Conservation (phyloP, 1,139 yeast species). For the Saccharomyces pastorianus region DNA sequence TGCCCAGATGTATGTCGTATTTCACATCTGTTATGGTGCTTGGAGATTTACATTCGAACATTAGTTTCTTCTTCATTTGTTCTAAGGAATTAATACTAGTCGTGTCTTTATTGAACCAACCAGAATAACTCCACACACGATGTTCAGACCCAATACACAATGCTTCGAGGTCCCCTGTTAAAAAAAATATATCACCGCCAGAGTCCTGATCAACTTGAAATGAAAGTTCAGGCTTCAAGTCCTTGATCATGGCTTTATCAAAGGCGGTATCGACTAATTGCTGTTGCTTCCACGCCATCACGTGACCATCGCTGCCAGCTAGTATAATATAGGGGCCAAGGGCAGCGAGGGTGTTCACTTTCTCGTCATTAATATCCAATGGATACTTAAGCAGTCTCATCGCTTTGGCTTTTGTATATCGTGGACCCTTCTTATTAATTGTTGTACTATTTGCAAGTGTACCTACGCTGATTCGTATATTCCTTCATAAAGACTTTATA, state of each 20-base stretch:
- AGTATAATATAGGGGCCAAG: conserved; percentile 17
- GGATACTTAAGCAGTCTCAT: conserved; percentile 36
- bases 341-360: conserved; percentile 23
- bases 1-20: conserved; percentile 12
- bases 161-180: conserved; percentile 11
- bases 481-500: background rate
- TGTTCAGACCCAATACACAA: conserved; percentile 24
- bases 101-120: conserved; percentile 12
- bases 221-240: conserved; percentile 11
- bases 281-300: conserved; percentile 37
- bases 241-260: conserved; percentile 19
- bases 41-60: conserved; percentile 14
- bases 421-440: background rate
- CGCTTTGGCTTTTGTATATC: background rate
- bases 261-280: conserved; percentile 29
- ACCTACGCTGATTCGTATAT: background rate
- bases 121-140: conserved; percentile 10
- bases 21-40: conserved; percentile 28
- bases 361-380: conserved; percentile 11
- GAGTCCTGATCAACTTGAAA: conserved; percentile 8
- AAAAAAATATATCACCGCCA: conserved; percentile 14
- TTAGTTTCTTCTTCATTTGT: conserved; percentile 2
- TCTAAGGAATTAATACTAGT: conserved; percentile 2
- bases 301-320: conserved; percentile 29
- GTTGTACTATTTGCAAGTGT: background rate